These are phyloP conservation scores for Cercospora citrullina DNA, from an alignment of 2,329 filamentous ascomycete genomes.

Conservation along the genomic window DNA sequence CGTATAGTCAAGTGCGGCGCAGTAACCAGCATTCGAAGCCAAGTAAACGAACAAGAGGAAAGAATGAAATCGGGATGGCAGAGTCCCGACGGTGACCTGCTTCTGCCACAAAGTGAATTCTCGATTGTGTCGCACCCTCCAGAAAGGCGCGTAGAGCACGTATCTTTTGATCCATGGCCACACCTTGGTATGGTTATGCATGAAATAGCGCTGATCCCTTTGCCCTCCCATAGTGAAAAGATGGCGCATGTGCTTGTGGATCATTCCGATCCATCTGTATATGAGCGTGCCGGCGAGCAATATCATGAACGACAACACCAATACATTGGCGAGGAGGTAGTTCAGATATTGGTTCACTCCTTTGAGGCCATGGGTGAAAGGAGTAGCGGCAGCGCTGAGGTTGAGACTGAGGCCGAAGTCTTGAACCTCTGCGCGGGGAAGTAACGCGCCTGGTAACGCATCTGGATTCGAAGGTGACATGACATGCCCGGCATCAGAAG, in stretches of 20 bases:
- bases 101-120: slow-evolving; percentile 34
- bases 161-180: slow-evolving; percentile 65
- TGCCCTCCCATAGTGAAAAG: slow-evolving; percentile 47
- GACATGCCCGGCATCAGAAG: slow-evolving; percentile 22
- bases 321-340: slow-evolving; percentile 49
- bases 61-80: slow-evolving; percentile 77
- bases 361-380: slow-evolving; percentile 45
- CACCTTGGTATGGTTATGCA: slow-evolving; percentile 45
- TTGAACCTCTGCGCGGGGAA: slow-evolving; percentile 10
- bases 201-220: slow-evolving; percentile 48
- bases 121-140: slow-evolving; percentile 73
- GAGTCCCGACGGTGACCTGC: slow-evolving; percentile 68
- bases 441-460: slow-evolving; percentile 17
- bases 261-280: slow-evolving; percentile 46
- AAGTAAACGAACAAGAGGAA: slow-evolving; percentile 68
- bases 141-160: slow-evolving; percentile 68
- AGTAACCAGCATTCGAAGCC: slow-evolving; percentile 75
- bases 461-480: slow-evolving; percentile 26
- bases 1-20: slow-evolving; percentile 63
- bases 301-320: slow-evolving; percentile 42
- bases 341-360: slow-evolving; percentile 52
- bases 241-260: slow-evolving; percentile 48
- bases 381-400: slow-evolving; percentile 25
- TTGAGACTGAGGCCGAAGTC: slow-evolving; percentile 25
- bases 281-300: slow-evolving; percentile 42